phyloP scores from a whole-genome alignment of 345 rosid species.

The Tarenaya hassleriana region DNA sequence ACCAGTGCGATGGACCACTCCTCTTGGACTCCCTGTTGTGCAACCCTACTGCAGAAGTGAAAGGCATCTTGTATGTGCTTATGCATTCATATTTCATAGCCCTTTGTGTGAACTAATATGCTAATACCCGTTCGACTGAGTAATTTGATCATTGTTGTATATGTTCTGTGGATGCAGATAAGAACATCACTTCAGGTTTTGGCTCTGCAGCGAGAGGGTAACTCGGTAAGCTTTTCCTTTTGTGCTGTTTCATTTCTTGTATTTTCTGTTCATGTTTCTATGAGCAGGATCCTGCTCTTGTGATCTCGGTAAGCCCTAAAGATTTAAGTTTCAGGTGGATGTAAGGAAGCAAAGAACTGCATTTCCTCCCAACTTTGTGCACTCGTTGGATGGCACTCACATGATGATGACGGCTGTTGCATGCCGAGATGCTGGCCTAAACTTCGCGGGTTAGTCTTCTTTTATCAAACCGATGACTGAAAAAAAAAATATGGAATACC shows the following conservation, averaged over 20 bases:
- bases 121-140: neutral
- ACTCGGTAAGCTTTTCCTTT: slow-evolving; percentile 45
- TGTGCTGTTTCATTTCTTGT: neutral
- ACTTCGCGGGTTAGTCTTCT: slow-evolving; percentile 68
- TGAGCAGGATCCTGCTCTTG: slow-evolving; percentile 12
- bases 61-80: slow-evolving; percentile 69
- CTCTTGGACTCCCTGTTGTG: slow-evolving; percentile 94
- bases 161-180: slow-evolving; percentile 51
- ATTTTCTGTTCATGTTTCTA: neutral
- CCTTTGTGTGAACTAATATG: slow-evolving; percentile 11
- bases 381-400: slow-evolving; percentile 94
- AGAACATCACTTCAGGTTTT: slow-evolving; percentile 87
- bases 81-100: slow-evolving; percentile 7
- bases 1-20: slow-evolving; percentile 89
- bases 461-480: neutral
- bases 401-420: slow-evolving; percentile 99
- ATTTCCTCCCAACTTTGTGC: slow-evolving; percentile 95
- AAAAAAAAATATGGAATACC: neutral
- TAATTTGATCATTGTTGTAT: slow-evolving; percentile 4
- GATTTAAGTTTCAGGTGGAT: slow-evolving; percentile 44
- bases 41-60: slow-evolving; percentile 83
- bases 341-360: slow-evolving; percentile 92
- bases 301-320: neutral
- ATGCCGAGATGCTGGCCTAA: slow-evolving; percentile 77
- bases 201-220: slow-evolving; percentile 82